A percentile compares a stretch with the other conserved stretches of the same genome.
phyloP scores from a whole-genome alignment of 1,284 basidiomycete genomes.

The Mycosarcoma maydis region DNA sequence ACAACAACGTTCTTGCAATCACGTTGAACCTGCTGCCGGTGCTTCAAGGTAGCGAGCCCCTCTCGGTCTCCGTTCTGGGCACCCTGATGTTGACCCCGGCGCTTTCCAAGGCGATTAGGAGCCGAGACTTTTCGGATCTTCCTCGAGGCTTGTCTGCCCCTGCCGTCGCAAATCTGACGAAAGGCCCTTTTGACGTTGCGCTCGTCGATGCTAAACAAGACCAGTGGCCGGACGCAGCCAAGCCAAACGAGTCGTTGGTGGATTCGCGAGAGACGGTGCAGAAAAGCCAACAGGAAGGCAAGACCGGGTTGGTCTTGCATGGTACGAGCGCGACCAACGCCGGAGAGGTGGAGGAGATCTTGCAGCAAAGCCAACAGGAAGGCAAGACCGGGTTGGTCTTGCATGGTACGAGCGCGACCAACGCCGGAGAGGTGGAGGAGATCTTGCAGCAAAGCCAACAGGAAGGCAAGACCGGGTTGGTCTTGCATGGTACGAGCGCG shows the following conservation, averaged over 20 bases:
- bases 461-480: not conserved
- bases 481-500: not conserved
- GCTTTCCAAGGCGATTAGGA: not conserved
- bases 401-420: not conserved
- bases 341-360: constrained; percentile 3
- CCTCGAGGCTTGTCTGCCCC: constrained; percentile 14
- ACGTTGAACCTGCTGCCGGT: constrained; percentile 30
- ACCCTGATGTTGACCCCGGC: not conserved
- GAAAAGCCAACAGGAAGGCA: not conserved
- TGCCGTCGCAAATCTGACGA: too few species aligned
- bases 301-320: not conserved
- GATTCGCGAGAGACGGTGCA: constrained; percentile 28
- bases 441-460: not conserved
- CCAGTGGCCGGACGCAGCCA: not conserved
- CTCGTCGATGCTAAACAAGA: not conserved
- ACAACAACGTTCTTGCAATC: constrained; percentile 13
- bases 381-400: not conserved
- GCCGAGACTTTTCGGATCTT: not conserved
- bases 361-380: not conserved
- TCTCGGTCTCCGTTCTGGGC: constrained; percentile 14
- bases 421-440: constrained; percentile 4
- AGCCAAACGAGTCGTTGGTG: constrained; percentile 17
- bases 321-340: not conserved
- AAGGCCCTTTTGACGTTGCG: too few species aligned
- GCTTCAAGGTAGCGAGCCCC: constrained; percentile 20